phyloP scores from a whole-genome alignment of 495 filamentous ascomycete genomes.

The Chaetomium cochliodes region DNA sequence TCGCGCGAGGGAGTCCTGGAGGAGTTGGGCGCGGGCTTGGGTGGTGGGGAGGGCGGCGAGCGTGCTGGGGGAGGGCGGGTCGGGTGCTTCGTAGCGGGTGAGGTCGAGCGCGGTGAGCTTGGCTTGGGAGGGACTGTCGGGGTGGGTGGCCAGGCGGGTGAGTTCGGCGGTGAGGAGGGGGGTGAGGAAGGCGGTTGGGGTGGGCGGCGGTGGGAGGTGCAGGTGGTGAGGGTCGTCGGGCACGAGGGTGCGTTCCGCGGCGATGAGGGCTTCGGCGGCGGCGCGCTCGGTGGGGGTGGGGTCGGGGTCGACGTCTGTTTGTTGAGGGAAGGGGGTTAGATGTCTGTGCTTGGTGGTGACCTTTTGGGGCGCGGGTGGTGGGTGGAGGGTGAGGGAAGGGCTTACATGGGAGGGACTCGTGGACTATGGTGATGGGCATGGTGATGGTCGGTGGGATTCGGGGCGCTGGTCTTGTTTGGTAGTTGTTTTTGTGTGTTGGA shows the following conservation, averaged over 20 bases:
- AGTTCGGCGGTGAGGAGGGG: slow-evolving; percentile 64
- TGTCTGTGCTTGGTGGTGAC: slow-evolving; percentile 5
- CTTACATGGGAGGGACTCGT: slow-evolving; percentile 85
- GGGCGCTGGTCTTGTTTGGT: background rate
- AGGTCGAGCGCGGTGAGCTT: slow-evolving; percentile 70
- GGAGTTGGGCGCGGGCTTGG: background rate
- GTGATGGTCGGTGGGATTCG: slow-evolving; percentile 16
- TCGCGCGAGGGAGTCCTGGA: slow-evolving; percentile 32
- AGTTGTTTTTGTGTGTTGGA: background rate
- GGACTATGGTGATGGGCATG: slow-evolving; percentile 69
- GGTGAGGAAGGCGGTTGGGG: slow-evolving; percentile 48
- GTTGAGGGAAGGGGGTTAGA: slow-evolving; percentile 23
- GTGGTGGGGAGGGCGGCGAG: slow-evolving; percentile 9
- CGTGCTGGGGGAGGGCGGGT: slow-evolving; percentile 24
- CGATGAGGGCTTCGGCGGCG: slow-evolving; percentile 62
- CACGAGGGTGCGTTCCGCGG: slow-evolving; percentile 57
- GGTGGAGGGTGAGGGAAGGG: slow-evolving; percentile 4
- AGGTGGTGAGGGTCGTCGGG: slow-evolving; percentile 41
- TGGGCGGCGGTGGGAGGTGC: slow-evolving; percentile 41
- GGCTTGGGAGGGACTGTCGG: slow-evolving; percentile 21
- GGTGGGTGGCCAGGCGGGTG: slow-evolving; percentile 28
- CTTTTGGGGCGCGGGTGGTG: too few relatives aligned
- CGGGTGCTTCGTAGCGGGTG: slow-evolving; percentile 71
- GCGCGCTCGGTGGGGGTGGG: slow-evolving; percentile 59
- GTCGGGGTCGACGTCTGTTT: slow-evolving; percentile 66